Conservation (phyloP, 371 early-diverging fungal genomes). For the Mortierella sp. region DNA sequence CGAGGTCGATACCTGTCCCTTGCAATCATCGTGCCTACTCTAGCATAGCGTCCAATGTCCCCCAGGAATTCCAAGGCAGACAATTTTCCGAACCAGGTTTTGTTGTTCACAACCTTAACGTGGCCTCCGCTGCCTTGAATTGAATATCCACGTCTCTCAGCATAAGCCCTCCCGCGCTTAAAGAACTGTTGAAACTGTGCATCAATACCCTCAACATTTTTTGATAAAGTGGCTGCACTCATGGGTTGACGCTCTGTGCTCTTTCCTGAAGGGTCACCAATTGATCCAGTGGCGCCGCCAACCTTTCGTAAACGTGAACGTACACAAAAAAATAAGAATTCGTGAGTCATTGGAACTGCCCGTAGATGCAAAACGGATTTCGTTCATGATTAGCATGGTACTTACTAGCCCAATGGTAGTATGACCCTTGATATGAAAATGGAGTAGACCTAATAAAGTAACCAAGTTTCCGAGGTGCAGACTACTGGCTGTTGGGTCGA, state of each 20-base stretch:
- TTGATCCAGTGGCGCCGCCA: constrained; percentile 95
- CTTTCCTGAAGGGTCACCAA: constrained; percentile 95
- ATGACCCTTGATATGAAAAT: constrained; percentile 90
- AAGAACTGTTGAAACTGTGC: constrained; percentile 82
- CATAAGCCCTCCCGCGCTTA: constrained; percentile 73
- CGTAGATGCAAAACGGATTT: too few species aligned
- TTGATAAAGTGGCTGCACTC: constrained; percentile 62
- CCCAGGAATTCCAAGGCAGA: constrained; percentile 85
- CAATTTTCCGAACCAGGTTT: constrained; percentile 84
- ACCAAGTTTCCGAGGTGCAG: constrained; percentile 94
- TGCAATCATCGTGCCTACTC: constrained; percentile 89
- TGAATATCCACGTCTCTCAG: constrained; percentile 59
- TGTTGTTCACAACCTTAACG: constrained; percentile 84
- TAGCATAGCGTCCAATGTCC: constrained; percentile 80
- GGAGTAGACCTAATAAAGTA: constrained; percentile 85
- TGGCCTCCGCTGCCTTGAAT: constrained; percentile 27
- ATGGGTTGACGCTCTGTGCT: constrained; percentile 84
- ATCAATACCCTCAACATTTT: constrained; percentile 79
- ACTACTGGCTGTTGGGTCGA: constrained; percentile 96
- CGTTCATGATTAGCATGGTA: background rate
- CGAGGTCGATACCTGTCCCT: constrained; percentile 77
- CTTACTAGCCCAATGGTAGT: constrained; percentile 84
- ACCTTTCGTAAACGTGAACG: constrained; percentile 59
- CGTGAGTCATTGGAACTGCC: too few species aligned
- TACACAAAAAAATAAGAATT: background rate